Base-by-base conservation (phyloP, 2,329 filamentous ascomycete genomes). In the Botrytis galanthina region DNA sequence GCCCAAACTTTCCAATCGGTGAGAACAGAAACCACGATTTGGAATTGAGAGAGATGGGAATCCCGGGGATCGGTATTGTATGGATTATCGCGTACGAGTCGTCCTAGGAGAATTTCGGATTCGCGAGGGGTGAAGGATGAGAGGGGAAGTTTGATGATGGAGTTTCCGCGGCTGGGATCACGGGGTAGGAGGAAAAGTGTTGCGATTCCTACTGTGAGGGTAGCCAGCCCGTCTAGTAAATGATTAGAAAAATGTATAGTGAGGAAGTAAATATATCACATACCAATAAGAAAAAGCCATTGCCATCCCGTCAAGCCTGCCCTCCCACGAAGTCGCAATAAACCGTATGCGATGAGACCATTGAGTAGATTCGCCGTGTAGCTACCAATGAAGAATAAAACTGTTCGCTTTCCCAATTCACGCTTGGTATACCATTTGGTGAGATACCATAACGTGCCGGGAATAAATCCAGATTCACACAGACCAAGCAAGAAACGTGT, bases 301-400 rank as follows among this genome's bases (percentile, higher is more conserved):
- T 86, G 82, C 88, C 88, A 90, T 4, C 88, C 88, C 72, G 84
- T 85, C 74, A 87, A 83, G 0, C 85, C 85, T 48, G 86, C 80
- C 66, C 84, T 78, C 29, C 87, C 87, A 48, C 87, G 83, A 79
- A 89, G 84, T 12, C 85, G 85, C 1, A 90, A 76, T 32, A 90
- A 84, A 18, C 87, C 88, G 70, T 86, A 88, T 6, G 87, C 87
- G 12, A 88, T 80, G 22, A 71, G 32, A 4, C 70, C 70, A 35
- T 71, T 71, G 9, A 71, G 59, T 4, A 71, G 16, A 42, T 71
- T 71, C 10, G 70, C 70, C 16, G 37, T 54, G 39, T 71, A 71
- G 26, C 70, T 71, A 10, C 69, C 70, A 64, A 64, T 64, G 70
- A 71, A 71, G 26, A 71, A 71, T 32, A 64, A 22, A 16, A 71